Percentiles rank a stretch among this genome's conserved stretches.
Conservation (phyloP, 2,329 filamentous ascomycete species). For the Ascochyta clinopodiicola region DNA sequence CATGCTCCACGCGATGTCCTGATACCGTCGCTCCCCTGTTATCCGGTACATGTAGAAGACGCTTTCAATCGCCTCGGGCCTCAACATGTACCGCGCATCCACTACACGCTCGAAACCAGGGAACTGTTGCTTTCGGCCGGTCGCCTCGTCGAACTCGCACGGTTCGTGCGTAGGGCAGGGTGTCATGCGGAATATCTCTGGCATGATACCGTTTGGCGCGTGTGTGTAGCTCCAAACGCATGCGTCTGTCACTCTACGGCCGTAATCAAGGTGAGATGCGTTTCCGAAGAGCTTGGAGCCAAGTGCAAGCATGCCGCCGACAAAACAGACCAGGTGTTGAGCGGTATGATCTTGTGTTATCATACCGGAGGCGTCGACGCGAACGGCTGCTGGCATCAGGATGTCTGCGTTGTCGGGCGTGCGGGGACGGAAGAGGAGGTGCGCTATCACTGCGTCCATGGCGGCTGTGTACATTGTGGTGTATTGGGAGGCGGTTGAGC, state of each 20-base stretch:
- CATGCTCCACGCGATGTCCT: constrained; percentile 75
- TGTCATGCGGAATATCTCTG: constrained; percentile 61
- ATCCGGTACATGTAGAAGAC: constrained; percentile 77
- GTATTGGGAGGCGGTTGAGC: constrained; percentile 49
- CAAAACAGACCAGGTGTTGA: constrained; percentile 69
- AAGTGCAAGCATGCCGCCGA: constrained; percentile 71
- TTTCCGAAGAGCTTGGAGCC: constrained; percentile 65
- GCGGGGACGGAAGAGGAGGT: constrained; percentile 58
- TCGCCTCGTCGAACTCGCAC: constrained; percentile 45
- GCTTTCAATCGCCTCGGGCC: constrained; percentile 77
- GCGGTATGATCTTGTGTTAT: constrained; percentile 29
- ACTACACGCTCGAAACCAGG: constrained; percentile 62
- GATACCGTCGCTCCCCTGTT: constrained; percentile 69
- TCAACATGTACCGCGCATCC: constrained; percentile 66
- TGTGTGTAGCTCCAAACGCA: constrained; percentile 66
- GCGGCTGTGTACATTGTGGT: constrained; percentile 61
- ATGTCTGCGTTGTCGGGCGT: constrained; percentile 53
- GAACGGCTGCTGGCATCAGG: constrained; percentile 42
- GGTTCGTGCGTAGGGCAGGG: constrained; percentile 50
- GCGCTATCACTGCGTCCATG: constrained; percentile 47
- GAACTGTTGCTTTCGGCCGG: constrained; percentile 10
- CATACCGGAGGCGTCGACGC: constrained; percentile 35
- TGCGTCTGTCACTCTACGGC: constrained; percentile 63
- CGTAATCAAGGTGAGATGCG: constrained; percentile 59
- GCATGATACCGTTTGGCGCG: constrained; percentile 64